A percentile compares a stretch with the other conserved stretches of the same genome.
phyloP scores from a whole-genome alignment of 495 filamentous ascomycete species.

The Tuber brumale region DNA sequence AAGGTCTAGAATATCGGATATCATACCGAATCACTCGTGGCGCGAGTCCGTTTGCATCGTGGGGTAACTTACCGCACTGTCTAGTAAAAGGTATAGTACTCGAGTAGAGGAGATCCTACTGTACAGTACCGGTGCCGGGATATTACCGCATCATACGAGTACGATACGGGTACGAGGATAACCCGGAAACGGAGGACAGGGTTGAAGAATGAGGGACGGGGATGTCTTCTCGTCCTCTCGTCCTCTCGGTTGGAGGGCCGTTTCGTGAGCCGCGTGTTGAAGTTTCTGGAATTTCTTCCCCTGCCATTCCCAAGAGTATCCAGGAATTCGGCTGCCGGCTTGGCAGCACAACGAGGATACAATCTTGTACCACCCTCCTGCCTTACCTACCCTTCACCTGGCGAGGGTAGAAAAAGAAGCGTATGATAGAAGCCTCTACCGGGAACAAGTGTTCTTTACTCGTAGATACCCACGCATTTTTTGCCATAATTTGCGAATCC shows the following conservation, averaged over 20 bases:
- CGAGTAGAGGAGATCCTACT: too few species aligned
- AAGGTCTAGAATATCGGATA: conserved; percentile 2
- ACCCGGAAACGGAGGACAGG: neutral
- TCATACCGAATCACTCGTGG: neutral
- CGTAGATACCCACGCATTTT: too few species aligned
- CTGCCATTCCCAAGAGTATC: too few species aligned
- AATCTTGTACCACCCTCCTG: too few species aligned
- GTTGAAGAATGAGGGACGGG: too few species aligned
- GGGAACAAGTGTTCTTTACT: too few species aligned
- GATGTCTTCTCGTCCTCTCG: neutral
- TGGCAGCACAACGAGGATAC: too few species aligned
- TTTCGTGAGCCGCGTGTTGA: neutral
- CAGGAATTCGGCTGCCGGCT: too few species aligned
- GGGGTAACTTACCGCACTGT: neutral
- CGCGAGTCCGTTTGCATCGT: neutral
- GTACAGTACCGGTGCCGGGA: neutral
- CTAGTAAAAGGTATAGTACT: neutral
- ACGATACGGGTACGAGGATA: neutral
- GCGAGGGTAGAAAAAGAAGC: too few species aligned
- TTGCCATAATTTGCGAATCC: too few species aligned
- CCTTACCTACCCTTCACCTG: too few species aligned
- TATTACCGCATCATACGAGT: neutral
- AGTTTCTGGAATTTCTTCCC: neutral
- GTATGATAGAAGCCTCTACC: too few species aligned
- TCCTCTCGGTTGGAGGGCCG: neutral